phyloP scores from a whole-genome alignment of 441 rosid genomes.

The Kokia cookei region DNA sequence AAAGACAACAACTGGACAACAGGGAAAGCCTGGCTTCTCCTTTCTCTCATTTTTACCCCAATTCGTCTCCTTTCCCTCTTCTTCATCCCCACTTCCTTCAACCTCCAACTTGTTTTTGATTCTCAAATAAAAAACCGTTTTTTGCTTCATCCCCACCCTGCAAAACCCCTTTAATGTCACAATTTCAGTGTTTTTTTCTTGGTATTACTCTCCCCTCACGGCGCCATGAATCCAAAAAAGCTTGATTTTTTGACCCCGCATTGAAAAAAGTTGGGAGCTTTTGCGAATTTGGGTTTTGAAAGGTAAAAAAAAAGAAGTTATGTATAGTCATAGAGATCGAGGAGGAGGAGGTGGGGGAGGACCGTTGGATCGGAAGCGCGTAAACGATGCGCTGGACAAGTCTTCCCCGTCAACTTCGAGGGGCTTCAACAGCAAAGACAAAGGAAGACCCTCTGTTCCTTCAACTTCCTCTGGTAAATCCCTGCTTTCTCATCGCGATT shows the following conservation, averaged over 20 bases:
- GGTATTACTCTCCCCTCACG: no score
- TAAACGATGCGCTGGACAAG: slow-evolving; percentile 78
- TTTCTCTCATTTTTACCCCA: background rate
- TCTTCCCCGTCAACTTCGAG: slow-evolving; percentile 85
- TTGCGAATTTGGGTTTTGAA: background rate
- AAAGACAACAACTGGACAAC: background rate
- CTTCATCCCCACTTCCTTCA: background rate
- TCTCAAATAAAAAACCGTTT: background rate
- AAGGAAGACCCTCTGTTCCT: slow-evolving; percentile 47
- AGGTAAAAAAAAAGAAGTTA: slow-evolving; percentile 4
- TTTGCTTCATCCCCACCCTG: background rate
- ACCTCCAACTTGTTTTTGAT: background rate
- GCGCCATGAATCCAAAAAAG: background rate
- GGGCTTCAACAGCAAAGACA: slow-evolving; percentile 42
- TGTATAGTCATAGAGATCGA: slow-evolving; percentile 63
- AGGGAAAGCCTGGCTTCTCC: background rate
- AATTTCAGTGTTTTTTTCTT: slow-evolving; percentile 14
- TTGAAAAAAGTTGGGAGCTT: slow-evolving; percentile 7
- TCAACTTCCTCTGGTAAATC: slow-evolving; percentile 68
- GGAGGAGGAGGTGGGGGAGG: slow-evolving; percentile 37
- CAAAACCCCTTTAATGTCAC: background rate
- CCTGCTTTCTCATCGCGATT: slow-evolving; percentile 52
- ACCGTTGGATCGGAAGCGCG: slow-evolving; percentile 64
- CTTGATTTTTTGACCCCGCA: slow-evolving; percentile 2
- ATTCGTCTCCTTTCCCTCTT: background rate